A percentile compares a stretch with the other conserved stretches of the same genome.
Conservation (phyloP, 805 yeast genomes). For the Cyberlindnera japonica region DNA sequence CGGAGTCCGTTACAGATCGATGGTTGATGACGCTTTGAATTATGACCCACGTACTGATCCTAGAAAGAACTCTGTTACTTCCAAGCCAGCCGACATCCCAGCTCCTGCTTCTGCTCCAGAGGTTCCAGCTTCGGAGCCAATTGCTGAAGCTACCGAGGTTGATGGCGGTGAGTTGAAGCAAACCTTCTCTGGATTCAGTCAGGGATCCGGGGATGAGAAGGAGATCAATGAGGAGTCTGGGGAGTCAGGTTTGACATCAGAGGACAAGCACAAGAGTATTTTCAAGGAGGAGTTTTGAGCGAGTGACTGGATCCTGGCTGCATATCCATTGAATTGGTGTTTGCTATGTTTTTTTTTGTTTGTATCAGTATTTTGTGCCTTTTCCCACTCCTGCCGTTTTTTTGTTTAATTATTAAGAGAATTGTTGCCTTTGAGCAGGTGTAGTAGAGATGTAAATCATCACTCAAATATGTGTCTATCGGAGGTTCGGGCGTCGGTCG, state of each 20-base stretch:
- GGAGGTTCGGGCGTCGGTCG: neutral
- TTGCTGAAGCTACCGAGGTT: slow-evolving; percentile 3
- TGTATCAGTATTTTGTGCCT: neutral
- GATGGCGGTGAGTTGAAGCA: slow-evolving; percentile 27
- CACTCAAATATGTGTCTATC: too few species aligned
- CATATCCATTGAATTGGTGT: neutral
- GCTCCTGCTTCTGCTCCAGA: neutral
- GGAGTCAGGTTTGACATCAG: slow-evolving; percentile 7
- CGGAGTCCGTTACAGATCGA: slow-evolving; percentile 17
- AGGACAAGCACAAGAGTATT: slow-evolving; percentile 25
- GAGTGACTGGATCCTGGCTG: too few species aligned
- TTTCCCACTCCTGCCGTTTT: neutral
- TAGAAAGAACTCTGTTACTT: slow-evolving; percentile 6
- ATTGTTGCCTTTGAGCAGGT: too few species aligned
- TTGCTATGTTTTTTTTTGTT: neutral
- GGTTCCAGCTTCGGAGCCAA: slow-evolving; percentile 4
- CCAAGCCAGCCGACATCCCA: neutral
- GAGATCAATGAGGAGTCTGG: slow-evolving; percentile 19
- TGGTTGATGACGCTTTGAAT: slow-evolving; percentile 22
- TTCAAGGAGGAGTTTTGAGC: slow-evolving; percentile 27
- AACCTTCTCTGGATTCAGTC: slow-evolving; percentile 44
- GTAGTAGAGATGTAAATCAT: too few species aligned
- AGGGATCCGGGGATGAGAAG: slow-evolving; percentile 36
- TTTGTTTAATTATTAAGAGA: too few species aligned
- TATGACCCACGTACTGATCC: slow-evolving; percentile 16